Evolutionary conservation across 129 eudicot species (phyloP), one percentile per base, ranked within the genome.

Genomic region (Silybum marianum): DNA sequence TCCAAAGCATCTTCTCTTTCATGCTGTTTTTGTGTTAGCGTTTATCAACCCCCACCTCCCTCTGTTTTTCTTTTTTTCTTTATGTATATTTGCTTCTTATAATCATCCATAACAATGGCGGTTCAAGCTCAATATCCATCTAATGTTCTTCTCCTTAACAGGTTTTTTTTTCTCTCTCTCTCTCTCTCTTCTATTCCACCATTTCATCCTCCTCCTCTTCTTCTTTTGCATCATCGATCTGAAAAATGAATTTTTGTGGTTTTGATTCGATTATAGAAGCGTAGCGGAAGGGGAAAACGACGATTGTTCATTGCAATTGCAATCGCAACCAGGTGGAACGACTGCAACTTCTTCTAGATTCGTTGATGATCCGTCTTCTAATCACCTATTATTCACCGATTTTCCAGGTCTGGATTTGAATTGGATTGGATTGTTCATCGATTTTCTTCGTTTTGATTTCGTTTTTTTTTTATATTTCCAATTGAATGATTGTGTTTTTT

Each of bases 101-200:
- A 38, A 48, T 16, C 48, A 48, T 16, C 48, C 25, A 69, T n/a
- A 22, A 69, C 58, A 82, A 91, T 92, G 90, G 97, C 90, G 44
- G 90, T 92, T 83, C 92, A 92, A 82, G 93, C 97, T 86, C 94
- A 88, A 86, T 89, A 92, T 81, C 93, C 94, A 4, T 90, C 94
- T 12, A 84, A 89, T 78, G 78, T 86, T 73, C 84, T 86, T 77
- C 89, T 81, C 70, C 75, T 87, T 58, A 79, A 88, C 92, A 88
- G 91, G 95, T 90, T 78, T 39, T 44, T 40, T 40, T 11, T 8
- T 9, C 9, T 28, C 30, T 42, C 14, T 39, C 11, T 40, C 8
- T 11, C 9, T 9, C 9, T 28, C 30, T 42, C 14, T 63, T 32
- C 76, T 11, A 44, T 44, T 44, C 54, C 4, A 44, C 65, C 13